Evolutionary conservation across 805 yeast species (phyloP).

Genomic region (Candida nonsorbophila): DNA sequence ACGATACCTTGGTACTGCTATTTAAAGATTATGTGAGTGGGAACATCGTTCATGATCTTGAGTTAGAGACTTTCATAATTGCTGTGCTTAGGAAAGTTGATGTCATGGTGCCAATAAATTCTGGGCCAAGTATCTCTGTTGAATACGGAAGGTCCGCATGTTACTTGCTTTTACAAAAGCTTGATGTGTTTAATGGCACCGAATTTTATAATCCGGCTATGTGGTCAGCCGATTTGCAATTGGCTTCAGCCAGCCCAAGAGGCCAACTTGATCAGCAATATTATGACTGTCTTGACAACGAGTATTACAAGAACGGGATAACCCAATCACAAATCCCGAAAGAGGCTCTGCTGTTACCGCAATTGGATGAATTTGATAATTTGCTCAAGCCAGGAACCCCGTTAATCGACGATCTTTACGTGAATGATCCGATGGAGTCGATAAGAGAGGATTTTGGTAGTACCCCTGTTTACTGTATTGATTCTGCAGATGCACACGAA

Average conservation of each 20-base stretch:
- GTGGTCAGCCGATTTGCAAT: slow-evolving; percentile 45
- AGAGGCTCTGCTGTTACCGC: too few species aligned
- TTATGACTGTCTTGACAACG: too few species aligned
- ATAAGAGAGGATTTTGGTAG: slow-evolving; percentile 38
- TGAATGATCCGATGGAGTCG: slow-evolving; percentile 21
- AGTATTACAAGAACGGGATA: too few species aligned
- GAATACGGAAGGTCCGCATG: slow-evolving; percentile 47
- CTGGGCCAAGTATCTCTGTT: neutral
- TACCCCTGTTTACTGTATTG: slow-evolving; percentile 74
- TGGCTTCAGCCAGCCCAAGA: too few species aligned
- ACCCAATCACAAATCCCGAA: too few species aligned
- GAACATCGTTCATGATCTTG: slow-evolving; percentile 40
- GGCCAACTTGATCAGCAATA: too few species aligned
- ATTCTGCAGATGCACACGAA: slow-evolving; percentile 74
- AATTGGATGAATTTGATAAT: slow-evolving; percentile 1
- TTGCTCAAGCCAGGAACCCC: neutral
- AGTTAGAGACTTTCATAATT: slow-evolving; percentile 43
- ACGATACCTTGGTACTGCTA: slow-evolving; percentile 36
- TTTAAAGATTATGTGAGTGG: slow-evolving; percentile 55
- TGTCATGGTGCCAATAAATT: slow-evolving; percentile 1
- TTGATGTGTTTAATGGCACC: too few species aligned
- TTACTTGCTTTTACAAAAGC: slow-evolving; percentile 45
- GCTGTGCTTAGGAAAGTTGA: slow-evolving; percentile 26
- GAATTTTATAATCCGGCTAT: slow-evolving; percentile 54
- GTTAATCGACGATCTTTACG: slow-evolving; percentile 16